Evolutionary conservation across 768 basidiomycete species (phyloP).

Genomic region (Candolleomyces eurysporus): DNA sequence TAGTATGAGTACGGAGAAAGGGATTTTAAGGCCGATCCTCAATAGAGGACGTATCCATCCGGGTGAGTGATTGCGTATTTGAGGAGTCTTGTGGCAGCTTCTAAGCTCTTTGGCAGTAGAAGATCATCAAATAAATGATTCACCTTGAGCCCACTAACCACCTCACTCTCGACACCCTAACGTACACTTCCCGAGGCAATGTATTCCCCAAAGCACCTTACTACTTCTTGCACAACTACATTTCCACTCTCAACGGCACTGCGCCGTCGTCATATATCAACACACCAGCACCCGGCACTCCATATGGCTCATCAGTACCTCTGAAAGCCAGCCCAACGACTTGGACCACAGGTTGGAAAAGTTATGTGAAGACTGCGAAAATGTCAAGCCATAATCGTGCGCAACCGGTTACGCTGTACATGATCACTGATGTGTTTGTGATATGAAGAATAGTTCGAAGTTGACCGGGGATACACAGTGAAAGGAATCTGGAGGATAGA

Average conservation of each 20-base stretch:
- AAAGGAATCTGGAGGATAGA: too few species aligned
- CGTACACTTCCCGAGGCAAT: conserved; percentile 70
- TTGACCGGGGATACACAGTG: too few species aligned
- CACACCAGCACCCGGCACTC: conserved; percentile 31
- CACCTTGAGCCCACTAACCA: conserved; percentile 71
- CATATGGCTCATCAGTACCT: conserved; percentile 29
- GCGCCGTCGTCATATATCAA: conserved; percentile 44
- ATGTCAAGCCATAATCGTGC: conserved; percentile 76
- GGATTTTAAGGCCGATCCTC: conserved; percentile 75
- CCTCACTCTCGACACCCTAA: conserved; percentile 76
- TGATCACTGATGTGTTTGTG: conserved; percentile 36
- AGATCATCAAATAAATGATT: conserved; percentile 88
- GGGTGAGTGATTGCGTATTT: conserved; percentile 49
- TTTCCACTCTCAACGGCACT: conserved; percentile 74
- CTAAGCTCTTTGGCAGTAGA: conserved; percentile 44
- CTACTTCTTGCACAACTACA: conserved; percentile 91
- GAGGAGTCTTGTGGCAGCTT: conserved; percentile 13
- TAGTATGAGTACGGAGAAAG: conserved; percentile 94
- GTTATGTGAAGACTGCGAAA: conserved; percentile 85
- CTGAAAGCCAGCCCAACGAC: conserved; percentile 62
- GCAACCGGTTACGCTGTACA: too few species aligned
- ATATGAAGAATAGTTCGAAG: too few species aligned
- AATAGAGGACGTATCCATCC: conserved; percentile 80
- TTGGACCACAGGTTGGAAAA: conserved; percentile 84
- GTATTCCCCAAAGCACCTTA: conserved; percentile 93